Evolutionary conservation across 208 protist species (phyloP).

Genomic region (Leishmania gerbilli): DNA sequence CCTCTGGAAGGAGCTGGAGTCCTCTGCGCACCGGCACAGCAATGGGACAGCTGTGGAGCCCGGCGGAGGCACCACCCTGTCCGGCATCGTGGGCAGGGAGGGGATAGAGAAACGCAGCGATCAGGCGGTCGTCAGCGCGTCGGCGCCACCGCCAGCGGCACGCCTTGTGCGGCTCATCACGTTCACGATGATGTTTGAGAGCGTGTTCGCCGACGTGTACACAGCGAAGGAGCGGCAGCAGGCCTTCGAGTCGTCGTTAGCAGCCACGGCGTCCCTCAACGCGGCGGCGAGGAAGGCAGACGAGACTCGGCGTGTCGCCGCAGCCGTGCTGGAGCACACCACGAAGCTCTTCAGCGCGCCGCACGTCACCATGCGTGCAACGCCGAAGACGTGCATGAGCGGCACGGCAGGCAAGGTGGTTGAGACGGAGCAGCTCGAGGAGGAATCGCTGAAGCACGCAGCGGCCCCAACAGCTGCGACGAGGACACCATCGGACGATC

Average conservation of each 20-base stretch:
- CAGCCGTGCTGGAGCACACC: slow-evolving; percentile 8
- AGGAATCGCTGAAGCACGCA: not conserved
- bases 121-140: not conserved
- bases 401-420: not conserved
- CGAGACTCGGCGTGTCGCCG: slow-evolving; percentile 7
- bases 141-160: not conserved
- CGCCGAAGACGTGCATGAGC: not conserved
- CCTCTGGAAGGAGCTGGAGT: slow-evolving; percentile 12
- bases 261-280: slow-evolving; percentile 1
- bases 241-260: not conserved
- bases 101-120: not conserved
- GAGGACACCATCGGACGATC: not conserved
- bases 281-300: not conserved
- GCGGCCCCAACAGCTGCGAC: not conserved
- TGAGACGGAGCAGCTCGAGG: not conserved
- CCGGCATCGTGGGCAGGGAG: not conserved
- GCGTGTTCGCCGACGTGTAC: slow-evolving; percentile 24
- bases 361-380: not conserved
- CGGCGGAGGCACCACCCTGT: not conserved
- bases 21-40: not conserved
- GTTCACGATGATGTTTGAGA: slow-evolving; percentile 29
- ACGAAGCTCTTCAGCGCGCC: slow-evolving; percentile 9
- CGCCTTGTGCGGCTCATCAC: slow-evolving; percentile 19
- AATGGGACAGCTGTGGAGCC: not conserved
- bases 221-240: slow-evolving; percentile 1